phyloP scores from a whole-genome alignment of 345 rosid genomes.

The Camelina sativa region DNA sequence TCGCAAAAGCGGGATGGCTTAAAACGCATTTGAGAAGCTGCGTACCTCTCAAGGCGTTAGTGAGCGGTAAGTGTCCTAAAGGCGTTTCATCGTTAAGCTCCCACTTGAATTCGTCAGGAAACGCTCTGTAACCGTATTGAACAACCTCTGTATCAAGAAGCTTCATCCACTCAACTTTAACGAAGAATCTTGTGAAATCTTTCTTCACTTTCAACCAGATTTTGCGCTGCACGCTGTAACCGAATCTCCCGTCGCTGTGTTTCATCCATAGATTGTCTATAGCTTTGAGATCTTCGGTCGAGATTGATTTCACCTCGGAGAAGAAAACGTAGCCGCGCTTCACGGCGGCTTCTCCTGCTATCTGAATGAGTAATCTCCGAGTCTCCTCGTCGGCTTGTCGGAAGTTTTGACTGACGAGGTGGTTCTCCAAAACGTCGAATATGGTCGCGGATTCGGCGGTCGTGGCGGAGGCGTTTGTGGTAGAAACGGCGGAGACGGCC shows the following conservation, averaged over 20 bases:
- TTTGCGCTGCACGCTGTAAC: slow-evolving; percentile 80
- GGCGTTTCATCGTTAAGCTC: slow-evolving; percentile 79
- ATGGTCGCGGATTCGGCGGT: slow-evolving; percentile 53
- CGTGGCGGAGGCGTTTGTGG: slow-evolving; percentile 40
- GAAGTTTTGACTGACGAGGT: slow-evolving; percentile 67
- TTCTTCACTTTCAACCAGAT: slow-evolving; percentile 65
- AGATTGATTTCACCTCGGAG: slow-evolving; percentile 85
- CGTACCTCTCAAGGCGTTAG: slow-evolving; percentile 90
- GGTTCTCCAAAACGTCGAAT: slow-evolving; percentile 67
- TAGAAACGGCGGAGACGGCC: slow-evolving; percentile 38
- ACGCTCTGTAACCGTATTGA: slow-evolving; percentile 85
- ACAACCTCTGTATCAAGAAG: slow-evolving; percentile 81
- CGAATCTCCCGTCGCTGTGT: slow-evolving; percentile 72
- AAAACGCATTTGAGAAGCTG: slow-evolving; percentile 70
- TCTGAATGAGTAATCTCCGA: slow-evolving; percentile 75
- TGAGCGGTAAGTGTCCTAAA: slow-evolving; percentile 85
- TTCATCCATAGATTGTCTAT: slow-evolving; percentile 78
- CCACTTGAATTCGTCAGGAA: slow-evolving; percentile 86
- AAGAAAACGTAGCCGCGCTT: slow-evolving; percentile 94
- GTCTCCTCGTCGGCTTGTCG: slow-evolving; percentile 92
- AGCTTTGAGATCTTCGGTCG: slow-evolving; percentile 59
- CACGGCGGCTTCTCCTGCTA: slow-evolving; percentile 76
- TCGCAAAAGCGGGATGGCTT: slow-evolving; percentile 80
- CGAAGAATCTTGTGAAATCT: slow-evolving; percentile 80
- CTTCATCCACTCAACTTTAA: slow-evolving; percentile 95